Base-by-base conservation (phyloP, 2,329 filamentous ascomycete genomes). In the Aspergillus arachidicola region DNA sequence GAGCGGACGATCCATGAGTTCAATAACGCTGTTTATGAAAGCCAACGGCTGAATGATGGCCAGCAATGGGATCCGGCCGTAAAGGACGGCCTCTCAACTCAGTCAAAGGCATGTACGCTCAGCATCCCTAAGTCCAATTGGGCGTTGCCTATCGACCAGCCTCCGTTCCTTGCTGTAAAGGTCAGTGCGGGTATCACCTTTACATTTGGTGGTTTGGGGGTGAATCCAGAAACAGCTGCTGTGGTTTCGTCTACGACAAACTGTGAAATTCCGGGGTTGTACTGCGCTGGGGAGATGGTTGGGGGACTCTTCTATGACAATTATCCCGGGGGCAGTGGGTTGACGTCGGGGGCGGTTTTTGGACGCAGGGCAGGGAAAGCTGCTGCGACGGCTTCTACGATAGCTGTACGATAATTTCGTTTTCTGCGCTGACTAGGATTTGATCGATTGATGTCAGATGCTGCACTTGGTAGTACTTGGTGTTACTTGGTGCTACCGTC, bases 101-200 rank as follows among this genome's bases (percentile, higher is more conserved):
- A 87, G 66, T 87, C 86, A 0, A 77, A 75, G 0, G 68, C 66
- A 0, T 77, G 66, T 11, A 67, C 73, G 0, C 74, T 90, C 10
- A 56, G 71, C 0, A 71, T 88, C 10, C 78, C 83, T 0, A 91
- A 91, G 76, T 85, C 86, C 0, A 91, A 91, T 66, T 91, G 88
- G 89, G 88, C 88, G 0, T 67, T 87, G 6, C 83, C 88, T 0
- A 68, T 91, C 9, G 80, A 83, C 43, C 72, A 85, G 65, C 78
- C 79, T 0, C 88, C 88, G 0, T 91, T 87, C 68, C 74, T 88
- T 28, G 88, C 88, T 1, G 84, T 91, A 53, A 86, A 86, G 66
- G 87, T 91, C 3, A 85, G 84, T 4, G 87, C 86, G 53, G 89
- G 89, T 1, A 83, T 91, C 19, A 90, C 88, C 0, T 91, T 91